These are phyloP conservation scores for Pilasporangium apinafurcum DNA, from an alignment of 352 stramenopile species.

Conservation along the genomic window DNA sequence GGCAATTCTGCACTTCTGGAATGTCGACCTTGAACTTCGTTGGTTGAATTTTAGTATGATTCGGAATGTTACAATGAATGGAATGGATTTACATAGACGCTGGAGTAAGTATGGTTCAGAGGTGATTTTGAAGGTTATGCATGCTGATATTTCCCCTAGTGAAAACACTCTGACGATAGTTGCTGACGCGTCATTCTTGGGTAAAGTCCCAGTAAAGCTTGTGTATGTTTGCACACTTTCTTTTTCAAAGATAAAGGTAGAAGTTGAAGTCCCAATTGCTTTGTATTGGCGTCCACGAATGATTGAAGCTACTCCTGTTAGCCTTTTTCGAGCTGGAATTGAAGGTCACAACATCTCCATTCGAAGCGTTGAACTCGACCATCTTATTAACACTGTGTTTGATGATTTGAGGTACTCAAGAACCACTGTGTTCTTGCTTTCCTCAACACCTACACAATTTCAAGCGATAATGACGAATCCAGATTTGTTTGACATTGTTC, in stretches of 20 bases:
- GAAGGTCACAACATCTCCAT: constrained; percentile 8
- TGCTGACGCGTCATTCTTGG: constrained; percentile 6
- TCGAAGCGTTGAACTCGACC: constrained; percentile 2
- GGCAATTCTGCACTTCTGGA: too few relatives aligned
- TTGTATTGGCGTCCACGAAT: constrained; percentile 10
- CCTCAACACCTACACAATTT: constrained; percentile 12
- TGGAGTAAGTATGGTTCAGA: too few relatives aligned
- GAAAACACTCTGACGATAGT: constrained; percentile 4
- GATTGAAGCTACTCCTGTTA: constrained; percentile 10
- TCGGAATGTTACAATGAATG: too few relatives aligned
- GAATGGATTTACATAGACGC: too few relatives aligned
- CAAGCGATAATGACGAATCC: neutral
- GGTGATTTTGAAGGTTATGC: too few relatives aligned
- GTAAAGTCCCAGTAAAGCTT: constrained; percentile 1
- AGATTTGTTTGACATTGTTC: constrained; percentile 8
- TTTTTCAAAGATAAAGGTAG: constrained; percentile 7
- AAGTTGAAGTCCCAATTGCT: constrained; percentile 7
- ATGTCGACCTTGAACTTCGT: too few relatives aligned
- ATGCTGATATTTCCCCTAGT: constrained; percentile 9
- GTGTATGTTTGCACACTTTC: constrained; percentile 11
- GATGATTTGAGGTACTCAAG: constrained; percentile 8
- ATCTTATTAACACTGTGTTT: constrained; percentile 12
- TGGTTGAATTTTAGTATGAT: too few relatives aligned
- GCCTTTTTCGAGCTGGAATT: constrained; percentile 2
- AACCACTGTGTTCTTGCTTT: constrained; percentile 10